Evolutionary conservation across 495 filamentous ascomycete genomes (phyloP).

Genomic region (Aspergillus steynii): DNA sequence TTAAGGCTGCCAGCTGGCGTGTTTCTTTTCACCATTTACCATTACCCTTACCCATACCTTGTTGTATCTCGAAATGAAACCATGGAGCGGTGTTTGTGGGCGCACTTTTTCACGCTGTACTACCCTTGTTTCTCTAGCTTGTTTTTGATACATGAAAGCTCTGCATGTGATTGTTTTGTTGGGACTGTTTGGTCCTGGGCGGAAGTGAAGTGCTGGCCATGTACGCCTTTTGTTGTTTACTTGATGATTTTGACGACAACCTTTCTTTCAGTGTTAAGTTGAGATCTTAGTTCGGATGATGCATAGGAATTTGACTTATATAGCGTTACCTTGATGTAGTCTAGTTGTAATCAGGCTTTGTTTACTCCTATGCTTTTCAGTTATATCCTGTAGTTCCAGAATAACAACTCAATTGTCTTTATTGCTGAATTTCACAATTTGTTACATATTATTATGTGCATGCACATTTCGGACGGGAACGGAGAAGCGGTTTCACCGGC

Average conservation of each 20-base stretch:
- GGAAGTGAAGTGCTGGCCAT: neutral
- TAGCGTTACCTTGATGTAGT: neutral
- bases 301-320: slow-evolving; percentile 9
- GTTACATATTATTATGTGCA: no score
- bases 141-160: slow-evolving; percentile 4
- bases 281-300: slow-evolving; percentile 4
- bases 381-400: no score
- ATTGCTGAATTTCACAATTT: no score
- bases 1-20: neutral
- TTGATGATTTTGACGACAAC: slow-evolving; percentile 10
- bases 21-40: neutral
- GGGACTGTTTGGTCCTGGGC: neutral
- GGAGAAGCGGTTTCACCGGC: no score
- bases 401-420: no score
- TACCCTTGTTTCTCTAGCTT: slow-evolving; percentile 3
- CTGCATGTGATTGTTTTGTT: neutral
- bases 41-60: neutral
- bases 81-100: slow-evolving; percentile 3
- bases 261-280: neutral
- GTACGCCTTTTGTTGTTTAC: neutral
- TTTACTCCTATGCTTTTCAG: no score
- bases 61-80: neutral
- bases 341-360: no score
- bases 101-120: slow-evolving; percentile 5
- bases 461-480: no score